Evolutionary conservation across 2,329 filamentous ascomycete genomes (phyloP).

Genomic region (Stemphylium beticola): DNA sequence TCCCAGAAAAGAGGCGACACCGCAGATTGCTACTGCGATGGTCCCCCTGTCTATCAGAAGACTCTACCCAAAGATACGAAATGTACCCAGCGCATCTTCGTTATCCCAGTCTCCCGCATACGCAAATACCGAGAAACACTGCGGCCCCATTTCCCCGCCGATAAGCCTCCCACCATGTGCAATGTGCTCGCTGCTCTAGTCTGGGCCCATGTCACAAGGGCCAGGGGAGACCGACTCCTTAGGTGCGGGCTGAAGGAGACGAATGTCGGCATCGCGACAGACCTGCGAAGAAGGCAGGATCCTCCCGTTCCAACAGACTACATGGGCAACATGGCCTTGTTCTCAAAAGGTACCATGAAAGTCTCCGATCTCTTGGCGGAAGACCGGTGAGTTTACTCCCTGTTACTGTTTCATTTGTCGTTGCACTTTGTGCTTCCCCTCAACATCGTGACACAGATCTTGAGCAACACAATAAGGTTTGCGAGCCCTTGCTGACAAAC

Average conservation of each 20-base stretch:
- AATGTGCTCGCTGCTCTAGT: constrained; percentile 43
- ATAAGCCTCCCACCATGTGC: constrained; percentile 35
- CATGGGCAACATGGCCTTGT: constrained; percentile 44
- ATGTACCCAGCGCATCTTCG: constrained; percentile 38
- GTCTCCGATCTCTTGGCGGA: constrained; percentile 35
- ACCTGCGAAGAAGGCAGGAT: constrained; percentile 36
- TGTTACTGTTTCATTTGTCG: not conserved
- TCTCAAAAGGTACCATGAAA: constrained; percentile 35
- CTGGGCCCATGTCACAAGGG: constrained; percentile 46
- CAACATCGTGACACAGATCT: constrained; percentile 6
- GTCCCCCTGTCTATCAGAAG: constrained; percentile 32
- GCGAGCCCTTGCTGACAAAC: constrained; percentile 20
- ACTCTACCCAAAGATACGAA: constrained; percentile 32
- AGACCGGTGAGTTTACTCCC: constrained; percentile 34
- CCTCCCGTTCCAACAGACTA: constrained; percentile 33
- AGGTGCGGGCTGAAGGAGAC: constrained; percentile 29
- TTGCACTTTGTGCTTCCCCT: constrained; percentile 13
- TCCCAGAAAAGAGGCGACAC: constrained; percentile 4
- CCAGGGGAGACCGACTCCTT: constrained; percentile 31
- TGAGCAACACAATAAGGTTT: not conserved
- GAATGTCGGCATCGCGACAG: constrained; percentile 39
- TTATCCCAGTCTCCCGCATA: constrained; percentile 35
- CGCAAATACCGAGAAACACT: constrained; percentile 35
- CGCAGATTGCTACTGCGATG: constrained; percentile 40
- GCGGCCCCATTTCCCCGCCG: constrained; percentile 22